Conservation (phyloP, 2,329 filamentous ascomycete genomes). For the Scytalidium sp. region DNA sequence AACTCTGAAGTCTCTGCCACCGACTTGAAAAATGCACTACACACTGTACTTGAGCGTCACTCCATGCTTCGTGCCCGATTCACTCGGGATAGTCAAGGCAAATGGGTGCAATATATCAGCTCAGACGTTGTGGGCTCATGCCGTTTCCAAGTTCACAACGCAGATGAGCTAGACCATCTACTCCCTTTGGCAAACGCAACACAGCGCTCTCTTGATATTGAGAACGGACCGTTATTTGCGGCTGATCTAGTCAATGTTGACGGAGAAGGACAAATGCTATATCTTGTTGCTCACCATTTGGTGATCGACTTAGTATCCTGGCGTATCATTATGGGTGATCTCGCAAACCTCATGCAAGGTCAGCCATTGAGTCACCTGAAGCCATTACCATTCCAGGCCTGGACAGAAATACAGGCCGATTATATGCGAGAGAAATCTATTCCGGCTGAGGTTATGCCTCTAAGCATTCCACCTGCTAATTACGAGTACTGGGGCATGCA, state of each 20-base stretch:
- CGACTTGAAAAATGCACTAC: slow-evolving; percentile 22
- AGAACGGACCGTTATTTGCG: slow-evolving; percentile 14
- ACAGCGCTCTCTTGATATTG: slow-evolving; percentile 29
- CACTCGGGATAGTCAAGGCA: slow-evolving; percentile 17
- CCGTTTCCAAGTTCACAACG: background rate
- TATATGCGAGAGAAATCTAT: slow-evolving; percentile 23
- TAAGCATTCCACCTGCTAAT: slow-evolving; percentile 23
- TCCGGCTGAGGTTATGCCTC: slow-evolving; percentile 23
- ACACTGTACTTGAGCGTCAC: slow-evolving; percentile 30
- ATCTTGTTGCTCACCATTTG: slow-evolving; percentile 13
- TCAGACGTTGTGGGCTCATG: slow-evolving; percentile 15
- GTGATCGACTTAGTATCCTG: slow-evolving; percentile 33
- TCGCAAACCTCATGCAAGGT: slow-evolving; percentile 28
- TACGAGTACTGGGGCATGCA: slow-evolving; percentile 36
- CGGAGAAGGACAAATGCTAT: slow-evolving; percentile 4
- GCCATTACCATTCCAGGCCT: slow-evolving; percentile 31
- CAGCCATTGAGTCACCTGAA: background rate
- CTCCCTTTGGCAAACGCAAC: slow-evolving; percentile 14
- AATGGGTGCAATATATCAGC: slow-evolving; percentile 31
- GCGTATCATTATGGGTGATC: slow-evolving; percentile 32
- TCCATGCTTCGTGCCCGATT: slow-evolving; percentile 38
- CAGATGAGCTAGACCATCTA: background rate
- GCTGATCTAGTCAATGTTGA: slow-evolving; percentile 17
- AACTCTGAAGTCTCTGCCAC: background rate
- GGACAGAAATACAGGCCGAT: slow-evolving; percentile 29